phyloP scores from a whole-genome alignment of 495 filamentous ascomycete species.

The Penicillium atrosanguineum region DNA sequence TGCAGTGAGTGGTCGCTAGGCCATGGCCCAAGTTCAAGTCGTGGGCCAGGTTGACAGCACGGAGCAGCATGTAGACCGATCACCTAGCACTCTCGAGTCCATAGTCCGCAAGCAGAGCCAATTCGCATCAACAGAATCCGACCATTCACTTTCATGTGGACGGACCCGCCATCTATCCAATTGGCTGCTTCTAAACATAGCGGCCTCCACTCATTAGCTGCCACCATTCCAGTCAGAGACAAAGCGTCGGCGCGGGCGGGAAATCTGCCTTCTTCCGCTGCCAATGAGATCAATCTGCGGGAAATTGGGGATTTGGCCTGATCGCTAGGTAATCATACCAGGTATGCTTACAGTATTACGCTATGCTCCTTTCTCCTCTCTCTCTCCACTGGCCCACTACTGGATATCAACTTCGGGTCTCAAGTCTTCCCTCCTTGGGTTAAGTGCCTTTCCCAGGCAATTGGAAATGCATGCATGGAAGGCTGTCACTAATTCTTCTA shows the following conservation, averaged over 20 bases:
- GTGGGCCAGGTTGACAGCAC: no score
- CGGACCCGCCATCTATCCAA: slow-evolving; percentile 2
- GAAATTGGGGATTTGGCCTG: slow-evolving; percentile 14
- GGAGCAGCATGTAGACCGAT: neutral
- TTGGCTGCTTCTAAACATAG: slow-evolving; percentile 31
- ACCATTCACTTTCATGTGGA: slow-evolving; percentile 14
- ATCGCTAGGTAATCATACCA: neutral
- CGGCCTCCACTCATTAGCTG: slow-evolving; percentile 10
- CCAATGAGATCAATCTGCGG: slow-evolving; percentile 12
- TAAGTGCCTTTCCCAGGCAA: slow-evolving; percentile 10
- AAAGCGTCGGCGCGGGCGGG: slow-evolving; percentile 20
- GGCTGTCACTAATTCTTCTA: slow-evolving; percentile 29
- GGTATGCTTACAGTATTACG: no score
- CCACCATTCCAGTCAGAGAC: slow-evolving; percentile 4
- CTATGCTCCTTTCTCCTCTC: no score
- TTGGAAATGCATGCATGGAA: slow-evolving; percentile 29
- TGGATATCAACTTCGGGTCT: slow-evolving; percentile 2
- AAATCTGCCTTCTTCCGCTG: slow-evolving; percentile 12
- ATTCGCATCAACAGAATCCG: neutral
- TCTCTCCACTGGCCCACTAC: neutral
- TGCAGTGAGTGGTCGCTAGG: no score
- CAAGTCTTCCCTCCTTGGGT: slow-evolving; percentile 1
- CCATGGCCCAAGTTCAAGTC: neutral
- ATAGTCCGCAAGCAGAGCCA: neutral
- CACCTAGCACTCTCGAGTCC: slow-evolving; percentile 7